Conservation (phyloP, 1,139 yeast genomes). For the Geotrichum europaeum region DNA sequence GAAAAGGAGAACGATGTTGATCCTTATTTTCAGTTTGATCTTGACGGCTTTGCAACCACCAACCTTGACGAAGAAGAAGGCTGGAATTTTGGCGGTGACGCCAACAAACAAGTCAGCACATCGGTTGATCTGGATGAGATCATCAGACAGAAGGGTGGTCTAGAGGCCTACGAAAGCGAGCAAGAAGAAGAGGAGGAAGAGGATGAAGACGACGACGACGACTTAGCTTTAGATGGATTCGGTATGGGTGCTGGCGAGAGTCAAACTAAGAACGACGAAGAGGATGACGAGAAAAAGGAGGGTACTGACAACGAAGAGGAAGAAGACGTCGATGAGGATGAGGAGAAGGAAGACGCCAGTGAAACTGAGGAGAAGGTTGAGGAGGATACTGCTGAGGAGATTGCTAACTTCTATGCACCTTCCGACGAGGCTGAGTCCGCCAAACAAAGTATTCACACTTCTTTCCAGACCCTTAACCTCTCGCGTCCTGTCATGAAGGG, state of each 20-base stretch:
- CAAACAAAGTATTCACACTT: slow-evolving; percentile 44
- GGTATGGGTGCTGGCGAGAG: slow-evolving; percentile 56
- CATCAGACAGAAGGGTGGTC: slow-evolving; percentile 54
- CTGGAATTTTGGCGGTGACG: slow-evolving; percentile 65
- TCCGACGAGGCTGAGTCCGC: slow-evolving; percentile 33
- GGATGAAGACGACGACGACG: slow-evolving; percentile 43
- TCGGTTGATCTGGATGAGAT: slow-evolving; percentile 86
- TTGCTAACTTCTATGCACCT: slow-evolving; percentile 33
- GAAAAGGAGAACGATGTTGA: slow-evolving; percentile 45
- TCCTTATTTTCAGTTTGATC: slow-evolving; percentile 66
- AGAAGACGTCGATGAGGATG: slow-evolving; percentile 31
- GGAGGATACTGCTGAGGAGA: slow-evolving; percentile 32
- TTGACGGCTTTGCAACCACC: slow-evolving; percentile 51
- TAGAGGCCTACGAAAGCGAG: slow-evolving; percentile 37
- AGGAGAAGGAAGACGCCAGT: slow-evolving; percentile 25
- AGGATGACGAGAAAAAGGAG: slow-evolving; percentile 26
- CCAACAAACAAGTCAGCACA: slow-evolving; percentile 26
- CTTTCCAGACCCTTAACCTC: slow-evolving; percentile 70
- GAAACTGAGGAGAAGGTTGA: slow-evolving; percentile 21
- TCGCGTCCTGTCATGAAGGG: slow-evolving; percentile 90
- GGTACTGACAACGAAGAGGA: slow-evolving; percentile 27
- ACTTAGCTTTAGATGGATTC: slow-evolving; percentile 63
- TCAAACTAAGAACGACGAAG: slow-evolving; percentile 39
- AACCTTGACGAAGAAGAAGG: slow-evolving; percentile 46
- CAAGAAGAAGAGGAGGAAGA: slow-evolving; percentile 36